Conservation (phyloP, 2,329 filamentous ascomycete genomes). For the Didymella segeticola region DNA sequence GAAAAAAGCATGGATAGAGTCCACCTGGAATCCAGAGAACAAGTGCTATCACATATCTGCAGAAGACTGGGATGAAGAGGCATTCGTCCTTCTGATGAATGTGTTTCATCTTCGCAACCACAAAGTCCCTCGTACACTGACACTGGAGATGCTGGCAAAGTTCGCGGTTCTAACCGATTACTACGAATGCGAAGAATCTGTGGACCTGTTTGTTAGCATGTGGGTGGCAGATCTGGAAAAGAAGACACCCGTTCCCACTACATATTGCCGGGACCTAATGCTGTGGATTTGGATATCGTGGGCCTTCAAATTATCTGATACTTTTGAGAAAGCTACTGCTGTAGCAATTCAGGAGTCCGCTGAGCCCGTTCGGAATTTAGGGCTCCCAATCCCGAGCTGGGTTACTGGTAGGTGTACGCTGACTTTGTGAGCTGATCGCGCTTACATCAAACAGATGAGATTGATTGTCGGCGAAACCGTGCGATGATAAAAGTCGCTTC, state of each 20-base stretch:
- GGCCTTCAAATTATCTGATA: slow-evolving; percentile 17
- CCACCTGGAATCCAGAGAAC: slow-evolving; percentile 1
- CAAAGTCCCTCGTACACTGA: slow-evolving; percentile 49
- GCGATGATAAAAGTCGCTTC: slow-evolving; percentile 13
- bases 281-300: slow-evolving; percentile 33
- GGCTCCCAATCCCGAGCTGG: slow-evolving; percentile 14
- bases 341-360: slow-evolving; percentile 13
- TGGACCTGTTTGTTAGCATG: slow-evolving; percentile 51
- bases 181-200: slow-evolving; percentile 52
- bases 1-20: slow-evolving; percentile 10
- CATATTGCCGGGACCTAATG: slow-evolving; percentile 23
- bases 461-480: slow-evolving; percentile 5
- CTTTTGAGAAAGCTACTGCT: slow-evolving; percentile 18
- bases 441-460: slow-evolving; percentile 7
- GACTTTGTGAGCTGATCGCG: not conserved
- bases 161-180: slow-evolving; percentile 55
- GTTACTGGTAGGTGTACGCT: not conserved
- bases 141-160: slow-evolving; percentile 52
- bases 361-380: slow-evolving; percentile 2
- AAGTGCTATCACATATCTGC: slow-evolving; percentile 19
- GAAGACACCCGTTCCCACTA: slow-evolving; percentile 7
- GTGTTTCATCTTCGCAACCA: slow-evolving; percentile 54
- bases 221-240: slow-evolving; percentile 48
- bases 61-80: slow-evolving; percentile 45
- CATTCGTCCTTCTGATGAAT: slow-evolving; percentile 53